A percentile compares a stretch with the other conserved stretches of the same genome.
These are phyloP conservation scores for Russula emetica DNA, from an alignment of 768 basidiomycete species.

Conservation along the genomic window DNA sequence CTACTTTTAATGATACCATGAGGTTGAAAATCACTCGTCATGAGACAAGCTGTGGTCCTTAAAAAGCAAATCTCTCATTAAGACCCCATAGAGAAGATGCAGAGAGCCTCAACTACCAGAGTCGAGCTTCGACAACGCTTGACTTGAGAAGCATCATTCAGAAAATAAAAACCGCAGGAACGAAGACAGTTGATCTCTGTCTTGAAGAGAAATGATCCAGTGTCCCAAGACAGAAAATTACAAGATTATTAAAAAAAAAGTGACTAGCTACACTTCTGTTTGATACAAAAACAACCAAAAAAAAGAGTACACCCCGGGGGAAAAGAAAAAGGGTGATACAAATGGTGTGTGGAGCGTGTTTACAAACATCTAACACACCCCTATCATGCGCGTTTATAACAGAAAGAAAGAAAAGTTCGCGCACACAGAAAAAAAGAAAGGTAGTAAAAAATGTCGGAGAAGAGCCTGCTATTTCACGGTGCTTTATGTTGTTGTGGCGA, in stretches of 20 bases:
- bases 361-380: not conserved
- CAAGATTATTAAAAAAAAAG: conserved; percentile 7
- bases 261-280: conserved; percentile 15
- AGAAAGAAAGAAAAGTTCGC: not conserved
- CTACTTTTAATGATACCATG: conserved; percentile 1
- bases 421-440: not conserved
- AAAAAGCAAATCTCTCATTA: no score
- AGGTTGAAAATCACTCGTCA: not conserved
- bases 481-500: conserved; percentile 27
- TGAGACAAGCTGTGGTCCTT: not conserved
- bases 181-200: no score
- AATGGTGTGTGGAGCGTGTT: not conserved
- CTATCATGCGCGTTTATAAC: not conserved
- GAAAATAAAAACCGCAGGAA: not conserved
- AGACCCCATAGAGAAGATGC: not conserved
- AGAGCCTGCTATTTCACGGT: conserved; percentile 4
- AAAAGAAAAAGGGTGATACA: not conserved
- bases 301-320: not conserved
- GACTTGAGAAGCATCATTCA: not conserved
- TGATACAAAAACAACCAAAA: conserved; percentile 4
- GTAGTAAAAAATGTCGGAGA: no score
- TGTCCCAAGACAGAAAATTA: conserved; percentile 3
- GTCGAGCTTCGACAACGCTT: not conserved
- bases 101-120: not conserved
- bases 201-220: not conserved